Conservation (phyloP, 805 yeast species). For the Cyberlindnera lachancei region DNA sequence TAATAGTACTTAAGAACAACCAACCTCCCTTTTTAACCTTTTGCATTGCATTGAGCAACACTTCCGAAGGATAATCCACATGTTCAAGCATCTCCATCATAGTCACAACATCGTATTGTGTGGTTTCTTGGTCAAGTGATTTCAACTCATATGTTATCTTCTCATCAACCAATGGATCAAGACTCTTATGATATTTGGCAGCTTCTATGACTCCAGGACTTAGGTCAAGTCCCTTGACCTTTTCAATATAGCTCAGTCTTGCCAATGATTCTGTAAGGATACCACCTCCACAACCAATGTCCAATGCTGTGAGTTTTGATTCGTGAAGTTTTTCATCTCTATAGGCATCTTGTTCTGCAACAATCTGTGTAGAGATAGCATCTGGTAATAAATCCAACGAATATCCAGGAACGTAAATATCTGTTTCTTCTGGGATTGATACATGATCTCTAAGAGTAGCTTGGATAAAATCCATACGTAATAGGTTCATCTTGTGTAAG, state of each 20-base stretch:
- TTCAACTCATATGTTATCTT: slow-evolving; percentile 54
- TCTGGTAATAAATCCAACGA: slow-evolving; percentile 58
- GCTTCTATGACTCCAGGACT: slow-evolving; percentile 76
- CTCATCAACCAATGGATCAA: slow-evolving; percentile 54
- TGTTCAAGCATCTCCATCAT: slow-evolving; percentile 95
- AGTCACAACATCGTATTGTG: slow-evolving; percentile 68
- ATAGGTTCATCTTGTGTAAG: slow-evolving; percentile 87
- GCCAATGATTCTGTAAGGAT: slow-evolving; percentile 83
- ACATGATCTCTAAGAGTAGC: slow-evolving; percentile 38
- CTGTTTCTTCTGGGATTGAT: slow-evolving; percentile 15
- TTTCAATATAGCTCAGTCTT: slow-evolving; percentile 51
- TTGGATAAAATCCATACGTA: slow-evolving; percentile 81
- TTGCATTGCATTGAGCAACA: slow-evolving; percentile 58
- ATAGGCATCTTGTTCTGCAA: slow-evolving; percentile 41
- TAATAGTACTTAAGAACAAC: slow-evolving; percentile 82
- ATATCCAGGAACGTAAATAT: slow-evolving; percentile 73
- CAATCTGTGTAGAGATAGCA: slow-evolving; percentile 39
- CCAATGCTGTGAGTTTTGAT: slow-evolving; percentile 49
- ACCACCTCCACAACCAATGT: slow-evolving; percentile 99
- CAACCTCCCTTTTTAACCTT: slow-evolving; percentile 72
- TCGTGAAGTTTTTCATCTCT: slow-evolving; percentile 28
- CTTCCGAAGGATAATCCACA: slow-evolving; percentile 75
- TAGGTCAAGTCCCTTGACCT: slow-evolving; percentile 79
- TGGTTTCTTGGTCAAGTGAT: slow-evolving; percentile 52
- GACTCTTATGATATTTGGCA: slow-evolving; percentile 58